Evolutionary conservation across 805 yeast genomes (phyloP).

Genomic region (Monosporozyma servazzii): DNA sequence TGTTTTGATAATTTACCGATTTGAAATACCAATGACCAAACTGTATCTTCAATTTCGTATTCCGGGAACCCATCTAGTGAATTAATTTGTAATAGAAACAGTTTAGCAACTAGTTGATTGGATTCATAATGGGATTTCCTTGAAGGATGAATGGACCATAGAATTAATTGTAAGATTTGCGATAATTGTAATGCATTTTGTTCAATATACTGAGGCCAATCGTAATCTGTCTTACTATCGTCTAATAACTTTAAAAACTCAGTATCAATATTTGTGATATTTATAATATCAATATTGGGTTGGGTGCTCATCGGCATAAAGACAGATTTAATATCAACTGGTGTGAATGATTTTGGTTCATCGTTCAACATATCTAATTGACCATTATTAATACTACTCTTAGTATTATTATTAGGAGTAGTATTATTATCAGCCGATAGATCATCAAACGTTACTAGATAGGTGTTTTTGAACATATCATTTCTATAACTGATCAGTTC

Average conservation of each 20-base stretch:
- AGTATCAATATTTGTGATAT: conserved; percentile 17
- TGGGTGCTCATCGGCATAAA: neutral
- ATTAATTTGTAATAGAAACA: conserved; percentile 23
- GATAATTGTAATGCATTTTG: conserved; percentile 17
- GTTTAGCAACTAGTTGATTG: conserved; percentile 23
- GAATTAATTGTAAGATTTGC: conserved; percentile 22
- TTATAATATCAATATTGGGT: conserved; percentile 26
- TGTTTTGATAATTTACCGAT: conserved; percentile 31
- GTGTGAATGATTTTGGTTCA: neutral
- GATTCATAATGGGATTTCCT: conserved; percentile 24
- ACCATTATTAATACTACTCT: neutral
- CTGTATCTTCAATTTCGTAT: conserved; percentile 30
- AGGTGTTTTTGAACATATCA: conserved; percentile 57
- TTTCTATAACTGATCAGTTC: conserved; percentile 58
- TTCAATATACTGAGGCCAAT: conserved; percentile 27
- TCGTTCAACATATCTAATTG: neutral
- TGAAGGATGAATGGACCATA: conserved; percentile 29
- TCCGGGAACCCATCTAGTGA: conserved; percentile 22
- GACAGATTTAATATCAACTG: neutral
- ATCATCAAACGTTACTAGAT: conserved; percentile 4
- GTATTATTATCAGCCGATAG: neutral
- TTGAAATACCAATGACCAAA: conserved; percentile 31
- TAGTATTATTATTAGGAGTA: neutral
- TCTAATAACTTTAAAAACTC: conserved; percentile 20
- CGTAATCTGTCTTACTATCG: conserved; percentile 22